Evolutionary conservation across 129 eudicot genomes (phyloP).

Genomic region (Scalesia atractyloides): DNA sequence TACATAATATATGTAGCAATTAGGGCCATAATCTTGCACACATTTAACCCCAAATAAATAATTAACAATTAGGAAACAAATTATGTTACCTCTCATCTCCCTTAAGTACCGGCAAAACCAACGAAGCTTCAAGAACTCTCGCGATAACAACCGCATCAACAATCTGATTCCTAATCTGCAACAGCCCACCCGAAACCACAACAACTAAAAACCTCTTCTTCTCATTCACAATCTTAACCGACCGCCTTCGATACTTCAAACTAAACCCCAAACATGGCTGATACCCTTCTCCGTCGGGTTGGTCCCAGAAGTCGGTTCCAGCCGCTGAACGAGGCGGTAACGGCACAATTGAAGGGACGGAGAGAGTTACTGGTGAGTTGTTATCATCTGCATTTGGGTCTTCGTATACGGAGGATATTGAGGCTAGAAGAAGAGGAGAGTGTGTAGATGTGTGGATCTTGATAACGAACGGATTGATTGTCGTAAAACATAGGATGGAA

Average conservation of each 20-base stretch:
- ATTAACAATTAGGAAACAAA: no score
- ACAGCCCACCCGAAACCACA: conserved; percentile 66
- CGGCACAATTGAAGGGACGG: conserved; percentile 52
- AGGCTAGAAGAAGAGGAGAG: conserved; percentile 47
- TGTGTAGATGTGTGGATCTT: conserved; percentile 33
- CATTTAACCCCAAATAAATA: no score
- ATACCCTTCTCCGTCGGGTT: conserved; percentile 63
- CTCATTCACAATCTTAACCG: conserved; percentile 53
- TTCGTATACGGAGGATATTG: conserved; percentile 33
- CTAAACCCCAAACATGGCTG: conserved; percentile 60
- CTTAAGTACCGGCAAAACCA: conserved; percentile 65
- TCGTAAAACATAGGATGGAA: conserved; percentile 32
- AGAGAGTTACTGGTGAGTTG: conserved; percentile 32
- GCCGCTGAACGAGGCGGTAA: conserved; percentile 48
- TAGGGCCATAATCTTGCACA: no score
- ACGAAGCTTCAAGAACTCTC: conserved; percentile 66
- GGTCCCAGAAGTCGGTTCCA: conserved; percentile 60
- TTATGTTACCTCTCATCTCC: conserved; percentile 82
- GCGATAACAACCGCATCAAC: conserved; percentile 79
- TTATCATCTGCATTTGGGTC: conserved; percentile 13
- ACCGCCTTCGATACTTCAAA: conserved; percentile 48
- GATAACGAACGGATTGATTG: conserved; percentile 28
- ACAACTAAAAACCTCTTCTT: conserved; percentile 65
- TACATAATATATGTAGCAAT: not conserved
- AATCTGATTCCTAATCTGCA: conserved; percentile 69